These are phyloP conservation scores for Corylus americana DNA, from an alignment of 306 rosid genomes.

Conservation along the genomic window DNA sequence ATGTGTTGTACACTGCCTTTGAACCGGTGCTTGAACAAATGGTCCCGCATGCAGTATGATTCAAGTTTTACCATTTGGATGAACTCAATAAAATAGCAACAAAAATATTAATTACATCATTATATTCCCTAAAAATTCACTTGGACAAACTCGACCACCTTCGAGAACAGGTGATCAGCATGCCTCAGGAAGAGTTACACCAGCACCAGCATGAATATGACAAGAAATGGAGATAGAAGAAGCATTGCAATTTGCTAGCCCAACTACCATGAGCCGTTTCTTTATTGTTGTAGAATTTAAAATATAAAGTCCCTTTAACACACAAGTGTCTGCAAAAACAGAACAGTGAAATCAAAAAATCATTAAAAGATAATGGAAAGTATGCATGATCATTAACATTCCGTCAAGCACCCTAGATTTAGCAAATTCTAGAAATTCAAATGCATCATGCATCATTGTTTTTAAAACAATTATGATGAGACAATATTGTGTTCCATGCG, in stretches of 20 bases:
- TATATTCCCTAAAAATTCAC: conserved; percentile 91
- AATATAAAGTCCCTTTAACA: conserved; percentile 72
- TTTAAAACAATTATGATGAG: conserved; percentile 51
- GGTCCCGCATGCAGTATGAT: too few relatives aligned
- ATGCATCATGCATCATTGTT: background rate
- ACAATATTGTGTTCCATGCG: conserved; percentile 49
- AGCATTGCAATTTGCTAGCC: conserved; percentile 84
- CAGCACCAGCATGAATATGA: conserved; percentile 72
- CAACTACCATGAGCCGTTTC: conserved; percentile 87
- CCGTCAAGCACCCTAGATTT: conserved; percentile 1
- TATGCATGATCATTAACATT: conserved; percentile 3
- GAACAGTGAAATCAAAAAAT: conserved; percentile 22
- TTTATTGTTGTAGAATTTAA: conserved; percentile 68
- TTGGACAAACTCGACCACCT: conserved; percentile 95
- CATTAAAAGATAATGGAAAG: conserved; percentile 16
- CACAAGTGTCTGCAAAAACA: conserved; percentile 69
- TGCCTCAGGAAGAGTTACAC: conserved; percentile 91
- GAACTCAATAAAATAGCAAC: background rate
- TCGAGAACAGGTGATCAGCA: conserved; percentile 89
- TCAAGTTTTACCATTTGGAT: background rate
- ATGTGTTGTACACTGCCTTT: too few relatives aligned
- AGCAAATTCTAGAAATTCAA: background rate
- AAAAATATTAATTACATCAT: conserved; percentile 59
- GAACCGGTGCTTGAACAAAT: too few relatives aligned
- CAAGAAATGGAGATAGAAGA: conserved; percentile 93